Conservation (phyloP, 371 early-diverging fungal genomes). For the Mucor saturninus region DNA sequence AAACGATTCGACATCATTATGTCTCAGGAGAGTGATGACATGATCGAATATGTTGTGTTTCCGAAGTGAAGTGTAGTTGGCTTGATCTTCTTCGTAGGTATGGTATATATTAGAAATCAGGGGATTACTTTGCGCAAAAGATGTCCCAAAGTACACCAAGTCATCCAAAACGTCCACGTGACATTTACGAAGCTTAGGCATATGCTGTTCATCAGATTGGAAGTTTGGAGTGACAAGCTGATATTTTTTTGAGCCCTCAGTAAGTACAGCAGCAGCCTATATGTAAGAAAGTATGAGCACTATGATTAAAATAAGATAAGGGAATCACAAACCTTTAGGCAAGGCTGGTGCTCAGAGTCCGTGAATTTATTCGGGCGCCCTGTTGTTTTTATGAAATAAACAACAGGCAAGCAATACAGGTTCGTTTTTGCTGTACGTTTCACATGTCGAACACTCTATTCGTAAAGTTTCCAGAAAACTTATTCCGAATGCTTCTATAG, state of each 20-base stretch:
- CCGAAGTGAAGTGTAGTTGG: neutral
- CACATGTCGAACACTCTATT: neutral
- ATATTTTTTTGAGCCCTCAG: neutral
- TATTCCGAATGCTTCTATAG: neutral
- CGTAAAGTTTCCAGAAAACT: conserved; percentile 1
- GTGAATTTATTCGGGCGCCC: neutral
- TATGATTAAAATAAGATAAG: neutral
- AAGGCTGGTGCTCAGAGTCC: neutral
- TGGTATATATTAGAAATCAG: neutral
- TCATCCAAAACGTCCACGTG: neutral
- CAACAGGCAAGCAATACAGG: neutral
- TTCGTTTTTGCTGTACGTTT: neutral
- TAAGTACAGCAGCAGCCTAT: neutral
- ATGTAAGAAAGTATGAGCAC: neutral
- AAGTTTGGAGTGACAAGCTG: neutral
- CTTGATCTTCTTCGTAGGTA: neutral
- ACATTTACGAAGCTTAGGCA: neutral
- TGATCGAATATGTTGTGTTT: conserved; percentile 6
- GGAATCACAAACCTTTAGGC: neutral
- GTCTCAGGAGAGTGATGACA: no score
- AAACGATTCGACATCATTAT: no score
- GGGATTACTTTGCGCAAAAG: neutral
- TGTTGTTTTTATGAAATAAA: neutral
- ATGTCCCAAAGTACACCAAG: neutral
- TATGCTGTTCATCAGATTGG: neutral